These are phyloP conservation scores for Sugiyamaella grinbergsii DNA, from an alignment of 1,139 yeast genomes.

Conservation along the genomic window DNA sequence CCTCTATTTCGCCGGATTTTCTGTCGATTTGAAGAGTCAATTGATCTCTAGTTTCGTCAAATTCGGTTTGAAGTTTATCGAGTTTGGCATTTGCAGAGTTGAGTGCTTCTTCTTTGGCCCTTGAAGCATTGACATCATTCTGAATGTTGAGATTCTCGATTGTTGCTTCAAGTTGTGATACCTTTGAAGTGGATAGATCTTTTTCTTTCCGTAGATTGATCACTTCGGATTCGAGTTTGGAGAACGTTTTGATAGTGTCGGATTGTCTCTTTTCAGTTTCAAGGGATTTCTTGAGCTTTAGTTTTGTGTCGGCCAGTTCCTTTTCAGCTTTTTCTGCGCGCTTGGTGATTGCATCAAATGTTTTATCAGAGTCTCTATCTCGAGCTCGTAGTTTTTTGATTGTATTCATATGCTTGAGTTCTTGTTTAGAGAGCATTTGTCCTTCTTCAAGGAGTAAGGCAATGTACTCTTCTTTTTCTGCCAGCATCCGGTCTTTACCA, in stretches of 20 bases:
- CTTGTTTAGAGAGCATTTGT: slow-evolving; percentile 70
- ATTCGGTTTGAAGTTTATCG: slow-evolving; percentile 29
- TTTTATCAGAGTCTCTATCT: slow-evolving; percentile 44
- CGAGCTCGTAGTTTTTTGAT: slow-evolving; percentile 62
- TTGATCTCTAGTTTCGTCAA: slow-evolving; percentile 28
- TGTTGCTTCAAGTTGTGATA: slow-evolving; percentile 30
- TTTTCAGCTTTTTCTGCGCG: slow-evolving; percentile 29
- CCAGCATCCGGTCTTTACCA: slow-evolving; percentile 36
- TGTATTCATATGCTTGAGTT: slow-evolving; percentile 65
- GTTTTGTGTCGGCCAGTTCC: slow-evolving; percentile 28
- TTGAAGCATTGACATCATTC: slow-evolving; percentile 31
- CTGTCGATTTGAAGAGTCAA: slow-evolving; percentile 25
- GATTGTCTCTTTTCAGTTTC: slow-evolving; percentile 30
- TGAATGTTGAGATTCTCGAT: slow-evolving; percentile 31
- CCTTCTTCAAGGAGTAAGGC: slow-evolving; percentile 75
- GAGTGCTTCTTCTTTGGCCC: slow-evolving; percentile 33
- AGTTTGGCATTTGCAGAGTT: slow-evolving; percentile 28
- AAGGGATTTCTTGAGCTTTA: slow-evolving; percentile 22
- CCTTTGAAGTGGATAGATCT: slow-evolving; percentile 20
- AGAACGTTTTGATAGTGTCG: slow-evolving; percentile 27
- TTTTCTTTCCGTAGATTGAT: slow-evolving; percentile 31
- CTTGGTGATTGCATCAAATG: slow-evolving; percentile 29
- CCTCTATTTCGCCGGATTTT: slow-evolving; percentile 30
- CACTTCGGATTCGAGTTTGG: slow-evolving; percentile 31
- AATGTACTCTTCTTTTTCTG: slow-evolving; percentile 58